Conservation (phyloP, 1,139 yeast genomes). For the Candida pseudoviswanathii region DNA sequence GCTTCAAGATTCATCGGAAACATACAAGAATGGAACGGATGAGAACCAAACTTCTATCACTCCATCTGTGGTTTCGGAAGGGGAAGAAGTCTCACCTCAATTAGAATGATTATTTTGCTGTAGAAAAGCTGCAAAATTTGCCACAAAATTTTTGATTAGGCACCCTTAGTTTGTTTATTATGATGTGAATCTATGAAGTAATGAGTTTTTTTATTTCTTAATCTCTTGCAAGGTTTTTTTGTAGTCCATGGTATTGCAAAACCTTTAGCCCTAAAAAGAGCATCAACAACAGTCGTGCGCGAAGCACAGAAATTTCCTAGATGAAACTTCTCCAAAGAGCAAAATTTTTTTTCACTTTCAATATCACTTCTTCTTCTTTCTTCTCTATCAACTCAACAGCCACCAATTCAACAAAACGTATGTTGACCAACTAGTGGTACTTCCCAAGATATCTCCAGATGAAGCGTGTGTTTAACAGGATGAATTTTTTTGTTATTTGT, state of each 20-base stretch:
- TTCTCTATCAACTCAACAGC: not conserved
- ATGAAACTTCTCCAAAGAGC: not conserved
- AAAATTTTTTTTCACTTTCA: not conserved
- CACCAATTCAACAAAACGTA: not conserved
- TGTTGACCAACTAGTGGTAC: not conserved
- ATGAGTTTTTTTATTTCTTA: no score
- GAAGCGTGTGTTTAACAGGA: slow-evolving; percentile 25
- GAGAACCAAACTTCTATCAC: not conserved
- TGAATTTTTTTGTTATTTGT: slow-evolving; percentile 35
- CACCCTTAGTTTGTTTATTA: no score
- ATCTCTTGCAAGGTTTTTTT: no score
- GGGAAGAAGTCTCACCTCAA: not conserved
- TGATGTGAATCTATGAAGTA: no score
- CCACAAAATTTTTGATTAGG: not conserved
- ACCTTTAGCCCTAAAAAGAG: no score
- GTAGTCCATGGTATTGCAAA: no score
- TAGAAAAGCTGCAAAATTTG: not conserved
- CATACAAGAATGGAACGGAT: slow-evolving; percentile 1
- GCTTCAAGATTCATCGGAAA: not conserved
- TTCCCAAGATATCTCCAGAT: not conserved
- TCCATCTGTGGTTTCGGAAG: not conserved
- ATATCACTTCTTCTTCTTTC: not conserved
- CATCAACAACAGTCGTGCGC: no score
- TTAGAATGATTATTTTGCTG: not conserved
- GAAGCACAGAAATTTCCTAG: not conserved